Evolutionary conservation across 1,284 basidiomycete genomes (phyloP).

Genomic region (Cryptococcus depauperatus): DNA sequence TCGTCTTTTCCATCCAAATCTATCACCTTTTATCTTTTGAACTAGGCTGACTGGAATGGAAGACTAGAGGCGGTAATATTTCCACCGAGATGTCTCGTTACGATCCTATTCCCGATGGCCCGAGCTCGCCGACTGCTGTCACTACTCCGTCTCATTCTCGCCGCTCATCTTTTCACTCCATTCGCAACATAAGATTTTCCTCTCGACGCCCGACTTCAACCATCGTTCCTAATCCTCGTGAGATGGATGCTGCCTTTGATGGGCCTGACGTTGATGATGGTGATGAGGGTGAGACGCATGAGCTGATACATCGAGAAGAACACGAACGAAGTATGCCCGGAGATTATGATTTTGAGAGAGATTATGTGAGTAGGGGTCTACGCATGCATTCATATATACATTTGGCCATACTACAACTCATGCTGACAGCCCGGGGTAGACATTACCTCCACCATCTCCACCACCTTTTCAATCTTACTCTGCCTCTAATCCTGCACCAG

Average conservation of each 20-base stretch:
- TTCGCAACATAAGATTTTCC: conserved; percentile 22
- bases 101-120: conserved; percentile 19
- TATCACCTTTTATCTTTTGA: not conserved
- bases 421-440: conserved; percentile 15
- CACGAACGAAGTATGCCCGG: conserved; percentile 33
- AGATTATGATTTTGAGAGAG: conserved; percentile 74
- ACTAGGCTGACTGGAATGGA: conserved; percentile 1
- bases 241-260: conserved; percentile 45
- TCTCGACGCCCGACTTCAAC: conserved; percentile 9
- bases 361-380: conserved; percentile 50
- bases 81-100: conserved; percentile 29
- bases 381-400: conserved; percentile 1
- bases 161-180: conserved; percentile 27
- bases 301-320: conserved; percentile 12
- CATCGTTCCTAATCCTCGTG: conserved; percentile 35
- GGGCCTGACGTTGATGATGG: conserved; percentile 24
- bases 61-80: no score
- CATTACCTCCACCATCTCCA: conserved; percentile 63
- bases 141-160: conserved; percentile 19
- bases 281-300: conserved; percentile 27
- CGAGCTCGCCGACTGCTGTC: conserved; percentile 16
- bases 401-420: not conserved
- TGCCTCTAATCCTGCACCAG: conserved; percentile 57
- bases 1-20: not conserved
- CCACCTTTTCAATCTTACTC: conserved; percentile 57